These are phyloP conservation scores for Stygiomarasmius scandens DNA, from an alignment of 1,284 basidiomycete genomes.

Conservation along the genomic window DNA sequence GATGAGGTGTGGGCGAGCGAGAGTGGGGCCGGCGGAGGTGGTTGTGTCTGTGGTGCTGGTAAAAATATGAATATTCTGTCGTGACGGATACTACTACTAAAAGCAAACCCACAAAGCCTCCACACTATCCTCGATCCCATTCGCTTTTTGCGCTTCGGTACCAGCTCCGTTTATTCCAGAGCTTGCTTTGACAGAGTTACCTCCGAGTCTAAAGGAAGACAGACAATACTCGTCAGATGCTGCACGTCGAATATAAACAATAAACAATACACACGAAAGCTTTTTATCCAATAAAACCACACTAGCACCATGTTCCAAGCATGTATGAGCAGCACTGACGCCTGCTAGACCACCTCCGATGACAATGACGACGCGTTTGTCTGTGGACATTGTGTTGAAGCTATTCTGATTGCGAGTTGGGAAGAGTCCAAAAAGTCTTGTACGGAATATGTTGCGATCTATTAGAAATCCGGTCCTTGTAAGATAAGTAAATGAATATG, in stretches of 20 bases:
- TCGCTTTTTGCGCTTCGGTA: constrained; percentile 64
- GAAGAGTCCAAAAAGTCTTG: too few relatives aligned
- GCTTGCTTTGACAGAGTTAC: constrained; percentile 84
- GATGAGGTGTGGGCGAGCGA: constrained; percentile 85
- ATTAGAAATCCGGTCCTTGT: too few relatives aligned
- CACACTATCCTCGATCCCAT: constrained; percentile 66
- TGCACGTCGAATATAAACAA: too few relatives aligned
- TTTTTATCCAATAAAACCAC: constrained; percentile 81
- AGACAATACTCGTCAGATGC: too few relatives aligned
- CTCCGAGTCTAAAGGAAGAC: constrained; percentile 50
- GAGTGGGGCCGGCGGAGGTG: constrained; percentile 74
- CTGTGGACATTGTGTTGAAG: background rate
- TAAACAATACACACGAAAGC: constrained; percentile 35
- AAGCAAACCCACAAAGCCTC: constrained; percentile 57
- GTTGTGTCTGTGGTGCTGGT: constrained; percentile 82
- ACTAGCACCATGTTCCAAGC: constrained; percentile 81
- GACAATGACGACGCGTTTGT: constrained; percentile 48
- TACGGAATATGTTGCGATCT: too few relatives aligned
- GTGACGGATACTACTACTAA: too few relatives aligned
- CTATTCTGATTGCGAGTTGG: too few relatives aligned
- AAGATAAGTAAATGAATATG: too few relatives aligned
- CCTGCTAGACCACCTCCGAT: constrained; percentile 81
- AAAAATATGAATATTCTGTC: too few relatives aligned
- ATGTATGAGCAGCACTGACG: constrained; percentile 78
- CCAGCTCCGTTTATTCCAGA: constrained; percentile 82